Base-by-base conservation (phyloP, 2,329 filamentous ascomycete species). In the Trichoderma endophyticum region DNA sequence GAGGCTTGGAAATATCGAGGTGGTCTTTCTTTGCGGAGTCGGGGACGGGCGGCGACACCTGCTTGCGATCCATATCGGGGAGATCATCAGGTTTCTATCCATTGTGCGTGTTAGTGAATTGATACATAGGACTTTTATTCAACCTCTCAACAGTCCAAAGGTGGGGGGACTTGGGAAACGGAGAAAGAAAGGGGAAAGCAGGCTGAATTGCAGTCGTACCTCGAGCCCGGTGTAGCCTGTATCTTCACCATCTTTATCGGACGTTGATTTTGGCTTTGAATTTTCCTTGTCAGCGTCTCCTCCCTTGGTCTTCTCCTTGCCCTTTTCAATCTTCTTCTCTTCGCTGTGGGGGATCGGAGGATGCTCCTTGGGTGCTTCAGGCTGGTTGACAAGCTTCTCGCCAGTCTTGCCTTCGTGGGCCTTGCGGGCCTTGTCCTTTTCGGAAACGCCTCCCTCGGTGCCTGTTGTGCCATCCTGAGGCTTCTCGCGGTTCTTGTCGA, bases 401-500 rank as follows among this genome's bases (percentile, higher is more conserved):
- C 87, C 91, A 4, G 87, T 90, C 78, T 88, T 86, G 72, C 86
- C 87, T 80, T 93, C 91, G 75, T 91, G 86, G 48, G 87, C 86
- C 78, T 92, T 91, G 73, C 89, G 88, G 63, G 90, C 91, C 83
- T 94, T 96, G 76, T 90, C 90, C 82, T 97, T 97, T 79, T 95
- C 92, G 30, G 92, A 94, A 56, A 98, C 93, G 67, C 95, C 95
- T 14, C 94, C 95, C 78, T 95, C 93, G 2, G 93, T 97, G 51
- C 95, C 95, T 4, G 92, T 93, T 2, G 93, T 97, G 61, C 95
- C 95, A 80, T 94, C 88, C 79, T 94, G 95, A 5, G 95, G 93
- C 54, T 89, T 87, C 48, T 87, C 83, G 75, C 94, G 87, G 79
- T 92, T 88, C 74, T 92, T 93, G 81, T 98, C 95, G 78, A 97